phyloP scores from a whole-genome alignment of 1,139 yeast species.

The Debaryomyces singareniensis region DNA sequence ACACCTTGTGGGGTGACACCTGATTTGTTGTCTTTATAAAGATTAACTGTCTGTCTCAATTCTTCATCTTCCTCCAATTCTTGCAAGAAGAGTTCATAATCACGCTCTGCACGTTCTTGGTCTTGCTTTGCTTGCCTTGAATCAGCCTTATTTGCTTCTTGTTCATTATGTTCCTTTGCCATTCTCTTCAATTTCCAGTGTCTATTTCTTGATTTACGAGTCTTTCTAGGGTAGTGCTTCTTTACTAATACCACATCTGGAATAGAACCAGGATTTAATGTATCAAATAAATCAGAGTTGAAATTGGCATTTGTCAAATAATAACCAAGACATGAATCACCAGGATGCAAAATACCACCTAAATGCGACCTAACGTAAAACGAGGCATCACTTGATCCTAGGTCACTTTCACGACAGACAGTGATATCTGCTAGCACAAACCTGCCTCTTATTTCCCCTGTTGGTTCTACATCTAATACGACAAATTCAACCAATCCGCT shows the following conservation, averaged over 20 bases:
- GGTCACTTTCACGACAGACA: conserved; percentile 78
- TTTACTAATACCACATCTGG: conserved; percentile 93
- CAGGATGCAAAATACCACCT: conserved; percentile 92
- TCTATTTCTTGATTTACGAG: conserved; percentile 72
- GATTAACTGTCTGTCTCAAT: conserved; percentile 81
- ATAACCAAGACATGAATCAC: conserved; percentile 92
- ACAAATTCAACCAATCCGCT: conserved; percentile 82
- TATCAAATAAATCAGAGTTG: conserved; percentile 81
- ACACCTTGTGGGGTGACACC: conserved; percentile 11
- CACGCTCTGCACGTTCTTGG: conserved; percentile 87
- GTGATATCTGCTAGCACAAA: conserved; percentile 84
- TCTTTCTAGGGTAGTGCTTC: conserved; percentile 82
- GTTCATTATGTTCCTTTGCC: conserved; percentile 91
- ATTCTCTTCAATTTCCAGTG: conserved; percentile 96
- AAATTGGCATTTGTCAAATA: conserved; percentile 77
- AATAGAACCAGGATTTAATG: conserved; percentile 50
- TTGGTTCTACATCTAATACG: conserved; percentile 89
- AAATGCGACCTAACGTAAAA: conserved; percentile 82
- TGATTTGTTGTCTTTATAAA: conserved; percentile 62
- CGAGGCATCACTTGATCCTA: conserved; percentile 78
- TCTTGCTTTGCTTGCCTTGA: conserved; percentile 82
- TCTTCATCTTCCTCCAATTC: conserved; percentile 97
- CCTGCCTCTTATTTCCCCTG: conserved; percentile 78
- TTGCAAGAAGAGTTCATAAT: conserved; percentile 92
- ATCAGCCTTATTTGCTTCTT: conserved; percentile 64